These are phyloP conservation scores for Vaccinium darrowii DNA, from an alignment of 148 eudicot genomes.

Conservation along the genomic window DNA sequence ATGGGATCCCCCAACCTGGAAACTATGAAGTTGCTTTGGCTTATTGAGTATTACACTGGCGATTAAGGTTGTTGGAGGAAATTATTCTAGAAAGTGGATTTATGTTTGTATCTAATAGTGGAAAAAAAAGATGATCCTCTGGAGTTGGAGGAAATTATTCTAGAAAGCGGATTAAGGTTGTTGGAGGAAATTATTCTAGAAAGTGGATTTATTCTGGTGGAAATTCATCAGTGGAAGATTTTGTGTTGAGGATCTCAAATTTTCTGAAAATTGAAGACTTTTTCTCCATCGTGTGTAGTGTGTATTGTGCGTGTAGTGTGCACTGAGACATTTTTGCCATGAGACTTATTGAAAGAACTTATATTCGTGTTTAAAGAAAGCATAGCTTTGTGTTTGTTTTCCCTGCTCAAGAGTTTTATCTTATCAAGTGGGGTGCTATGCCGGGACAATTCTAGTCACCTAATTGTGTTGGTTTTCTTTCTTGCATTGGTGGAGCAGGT, in stretches of 20 bases:
- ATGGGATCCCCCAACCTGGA: background rate
- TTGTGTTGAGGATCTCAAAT: background rate
- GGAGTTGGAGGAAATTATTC: background rate
- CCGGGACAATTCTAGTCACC: background rate
- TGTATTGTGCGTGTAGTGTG: no score
- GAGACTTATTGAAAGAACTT: background rate
- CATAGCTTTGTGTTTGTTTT: slow-evolving; percentile 3
- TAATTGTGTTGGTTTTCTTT: background rate
- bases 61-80: background rate
- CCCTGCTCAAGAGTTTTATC: background rate
- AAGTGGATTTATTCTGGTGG: background rate
- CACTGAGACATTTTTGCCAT: background rate
- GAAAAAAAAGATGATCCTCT: background rate
- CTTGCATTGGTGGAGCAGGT: background rate
- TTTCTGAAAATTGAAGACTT: background rate
- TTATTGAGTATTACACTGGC: background rate
- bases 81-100: background rate
- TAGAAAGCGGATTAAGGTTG: no score
- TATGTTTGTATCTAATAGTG: background rate
- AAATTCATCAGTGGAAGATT: background rate
- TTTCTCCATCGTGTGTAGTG: background rate
- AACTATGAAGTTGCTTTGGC: background rate
- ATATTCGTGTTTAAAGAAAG: background rate
- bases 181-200: no score
- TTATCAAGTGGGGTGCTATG: background rate